Evolutionary conservation across 192 early-diverging fungal genomes (phyloP).

Genomic region (Coemansia sp.): DNA sequence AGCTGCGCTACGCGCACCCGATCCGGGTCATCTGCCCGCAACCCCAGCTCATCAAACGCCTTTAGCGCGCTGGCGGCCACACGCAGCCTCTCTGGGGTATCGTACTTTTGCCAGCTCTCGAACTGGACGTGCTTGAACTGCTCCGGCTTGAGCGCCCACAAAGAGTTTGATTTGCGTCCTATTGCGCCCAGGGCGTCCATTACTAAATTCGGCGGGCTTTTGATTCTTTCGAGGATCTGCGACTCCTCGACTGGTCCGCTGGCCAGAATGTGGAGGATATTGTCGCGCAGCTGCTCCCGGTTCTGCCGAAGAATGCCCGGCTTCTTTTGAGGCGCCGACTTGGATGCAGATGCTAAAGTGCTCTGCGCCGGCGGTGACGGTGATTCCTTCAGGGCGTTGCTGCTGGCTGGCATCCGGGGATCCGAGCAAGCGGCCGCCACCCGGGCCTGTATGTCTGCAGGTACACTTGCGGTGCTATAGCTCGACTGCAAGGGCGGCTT

Average conservation of each 20-base stretch:
- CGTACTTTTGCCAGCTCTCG: slow-evolving; percentile 55
- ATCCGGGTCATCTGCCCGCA: slow-evolving; percentile 51
- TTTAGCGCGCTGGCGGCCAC: slow-evolving; percentile 45
- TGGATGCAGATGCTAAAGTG: neutral
- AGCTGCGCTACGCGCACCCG: slow-evolving; percentile 24
- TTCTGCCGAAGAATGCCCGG: slow-evolving; percentile 43
- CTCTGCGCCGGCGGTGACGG: neutral
- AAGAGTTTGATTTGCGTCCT: slow-evolving; percentile 9
- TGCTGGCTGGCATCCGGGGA: neutral
- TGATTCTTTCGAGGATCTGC: slow-evolving; percentile 14
- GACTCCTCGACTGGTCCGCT: slow-evolving; percentile 14
- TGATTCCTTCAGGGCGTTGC: neutral
- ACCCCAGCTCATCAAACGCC: slow-evolving; percentile 56
- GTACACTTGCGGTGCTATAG: neutral
- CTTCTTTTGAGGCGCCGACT: slow-evolving; percentile 39
- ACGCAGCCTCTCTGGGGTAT: slow-evolving; percentile 24
- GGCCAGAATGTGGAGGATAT: slow-evolving; percentile 34
- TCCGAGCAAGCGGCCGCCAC: neutral
- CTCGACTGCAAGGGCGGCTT: neutral
- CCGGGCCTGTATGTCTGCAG: neutral
- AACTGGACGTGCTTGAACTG: slow-evolving; percentile 54
- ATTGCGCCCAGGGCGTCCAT: slow-evolving; percentile 18
- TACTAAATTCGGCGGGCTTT: slow-evolving; percentile 11
- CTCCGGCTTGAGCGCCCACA: slow-evolving; percentile 52
- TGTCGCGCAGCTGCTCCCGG: slow-evolving; percentile 36